Evolutionary conservation across 129 eudicot genomes (phyloP).

Genomic region (Lactuca sativa): DNA sequence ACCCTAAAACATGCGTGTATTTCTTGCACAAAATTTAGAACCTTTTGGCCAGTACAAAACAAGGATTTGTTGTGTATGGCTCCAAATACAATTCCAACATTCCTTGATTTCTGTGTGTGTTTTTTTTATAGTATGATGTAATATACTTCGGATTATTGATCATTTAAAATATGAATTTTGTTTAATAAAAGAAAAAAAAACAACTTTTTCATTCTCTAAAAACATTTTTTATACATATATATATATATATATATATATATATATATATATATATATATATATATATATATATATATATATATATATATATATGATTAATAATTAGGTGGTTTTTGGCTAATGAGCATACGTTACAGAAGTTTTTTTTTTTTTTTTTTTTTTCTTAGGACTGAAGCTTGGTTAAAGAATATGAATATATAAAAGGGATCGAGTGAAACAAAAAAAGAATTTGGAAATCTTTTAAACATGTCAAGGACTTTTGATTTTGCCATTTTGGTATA

Average conservation of each 20-base stretch:
- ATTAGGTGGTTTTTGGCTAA: too few relatives aligned
- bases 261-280: too few relatives aligned
- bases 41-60: conserved; percentile 15
- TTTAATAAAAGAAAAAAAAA: neutral
- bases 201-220: neutral
- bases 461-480: neutral
- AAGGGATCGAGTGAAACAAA: neutral
- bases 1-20: neutral
- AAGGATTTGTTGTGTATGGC: conserved; percentile 15
- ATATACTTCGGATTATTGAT: neutral
- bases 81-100: conserved; percentile 5
- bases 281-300: too few relatives aligned
- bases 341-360: too few relatives aligned
- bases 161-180: too few relatives aligned
- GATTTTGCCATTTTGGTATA: neutral
- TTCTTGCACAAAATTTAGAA: conserved; percentile 25
- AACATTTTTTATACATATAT: too few relatives aligned
- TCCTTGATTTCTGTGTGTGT: conserved; percentile 16
- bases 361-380: too few relatives aligned
- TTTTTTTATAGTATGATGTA: neutral
- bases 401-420: neutral
- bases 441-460: too few relatives aligned
- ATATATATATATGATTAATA: too few relatives aligned
- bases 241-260: too few relatives aligned
- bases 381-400: neutral